Percentiles rank a stretch among this genome's conserved stretches.
Evolutionary conservation across 2,329 filamentous ascomycete species (phyloP).

Genomic region (Grosmannia clavigera): DNA sequence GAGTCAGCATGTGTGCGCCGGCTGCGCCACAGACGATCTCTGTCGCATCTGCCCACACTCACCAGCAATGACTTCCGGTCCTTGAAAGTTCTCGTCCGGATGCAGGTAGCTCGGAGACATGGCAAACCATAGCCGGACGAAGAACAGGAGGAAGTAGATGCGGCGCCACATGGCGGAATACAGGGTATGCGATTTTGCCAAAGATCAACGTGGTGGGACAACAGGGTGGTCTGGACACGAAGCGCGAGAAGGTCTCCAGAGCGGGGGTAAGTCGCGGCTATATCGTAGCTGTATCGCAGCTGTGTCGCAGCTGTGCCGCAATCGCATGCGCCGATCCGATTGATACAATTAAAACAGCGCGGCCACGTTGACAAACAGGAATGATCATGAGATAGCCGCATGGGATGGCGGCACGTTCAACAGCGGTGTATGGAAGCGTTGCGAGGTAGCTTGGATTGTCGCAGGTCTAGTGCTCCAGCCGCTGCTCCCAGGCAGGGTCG

Average conservation of each 20-base stretch:
- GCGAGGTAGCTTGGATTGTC: neutral
- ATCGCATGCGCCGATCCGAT: neutral
- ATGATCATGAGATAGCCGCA: neutral
- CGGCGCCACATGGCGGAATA: constrained; percentile 73
- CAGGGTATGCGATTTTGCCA: neutral
- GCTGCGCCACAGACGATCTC: neutral
- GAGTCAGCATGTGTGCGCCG: constrained; percentile 6
- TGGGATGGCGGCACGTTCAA: neutral
- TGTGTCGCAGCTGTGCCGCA: neutral
- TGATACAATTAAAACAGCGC: neutral
- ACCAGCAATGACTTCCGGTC: constrained; percentile 95
- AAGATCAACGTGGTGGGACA: neutral
- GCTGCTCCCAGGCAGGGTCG: constrained; percentile 7
- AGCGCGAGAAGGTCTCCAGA: neutral
- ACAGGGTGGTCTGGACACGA: neutral
- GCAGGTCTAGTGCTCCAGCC: constrained; percentile 7
- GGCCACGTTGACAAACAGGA: neutral
- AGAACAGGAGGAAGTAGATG: constrained; percentile 70
- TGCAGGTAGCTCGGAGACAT: constrained; percentile 92
- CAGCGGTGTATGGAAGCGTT: neutral
- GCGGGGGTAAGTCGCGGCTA: neutral
- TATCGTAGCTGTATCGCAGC: neutral
- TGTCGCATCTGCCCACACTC: constrained; percentile 22
- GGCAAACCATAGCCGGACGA: constrained; percentile 87
- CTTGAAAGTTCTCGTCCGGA: constrained; percentile 98